These are phyloP conservation scores for Syzygium grande DNA, from an alignment of 345 rosid genomes.

Conservation along the genomic window DNA sequence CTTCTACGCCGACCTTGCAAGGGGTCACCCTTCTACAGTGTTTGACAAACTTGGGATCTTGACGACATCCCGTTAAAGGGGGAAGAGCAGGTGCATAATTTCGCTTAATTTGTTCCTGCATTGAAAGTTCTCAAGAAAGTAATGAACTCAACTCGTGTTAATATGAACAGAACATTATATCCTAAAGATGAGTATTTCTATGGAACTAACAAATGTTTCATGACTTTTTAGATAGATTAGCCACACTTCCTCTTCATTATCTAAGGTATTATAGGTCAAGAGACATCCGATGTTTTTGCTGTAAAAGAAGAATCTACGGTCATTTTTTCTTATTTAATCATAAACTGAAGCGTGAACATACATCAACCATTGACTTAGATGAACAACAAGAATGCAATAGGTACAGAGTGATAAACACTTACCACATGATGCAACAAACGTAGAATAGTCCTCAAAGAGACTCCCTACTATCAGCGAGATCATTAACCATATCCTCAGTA, in stretches of 20 bases:
- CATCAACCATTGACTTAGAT: not conserved
- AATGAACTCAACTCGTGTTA: not conserved
- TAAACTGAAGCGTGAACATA: conserved; percentile 21
- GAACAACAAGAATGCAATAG: not conserved
- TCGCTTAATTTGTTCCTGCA: conserved; percentile 60
- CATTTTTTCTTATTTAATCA: conserved; percentile 28
- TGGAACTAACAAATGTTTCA: too few relatives aligned
- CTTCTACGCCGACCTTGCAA: conserved; percentile 32
- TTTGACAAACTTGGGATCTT: conserved; percentile 53
- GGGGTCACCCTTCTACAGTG: conserved; percentile 65
- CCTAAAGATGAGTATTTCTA: too few relatives aligned
- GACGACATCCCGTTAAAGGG: conserved; percentile 76
- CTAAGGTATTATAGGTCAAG: not conserved
- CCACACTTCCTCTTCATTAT: not conserved
- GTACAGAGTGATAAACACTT: not conserved
- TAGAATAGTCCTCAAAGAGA: conserved; percentile 53
- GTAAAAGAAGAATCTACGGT: conserved; percentile 22
- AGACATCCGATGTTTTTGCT: not conserved
- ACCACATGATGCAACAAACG: conserved; percentile 71
- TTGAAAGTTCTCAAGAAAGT: not conserved
- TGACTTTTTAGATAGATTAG: not conserved
- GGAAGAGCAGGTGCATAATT: conserved; percentile 68
- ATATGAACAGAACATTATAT: not conserved
- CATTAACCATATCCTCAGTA: conserved; percentile 48
- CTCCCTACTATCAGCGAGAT: conserved; percentile 61